phyloP scores from a whole-genome alignment of 2,329 filamentous ascomycete species.

The Penicillium sclerotigenum region DNA sequence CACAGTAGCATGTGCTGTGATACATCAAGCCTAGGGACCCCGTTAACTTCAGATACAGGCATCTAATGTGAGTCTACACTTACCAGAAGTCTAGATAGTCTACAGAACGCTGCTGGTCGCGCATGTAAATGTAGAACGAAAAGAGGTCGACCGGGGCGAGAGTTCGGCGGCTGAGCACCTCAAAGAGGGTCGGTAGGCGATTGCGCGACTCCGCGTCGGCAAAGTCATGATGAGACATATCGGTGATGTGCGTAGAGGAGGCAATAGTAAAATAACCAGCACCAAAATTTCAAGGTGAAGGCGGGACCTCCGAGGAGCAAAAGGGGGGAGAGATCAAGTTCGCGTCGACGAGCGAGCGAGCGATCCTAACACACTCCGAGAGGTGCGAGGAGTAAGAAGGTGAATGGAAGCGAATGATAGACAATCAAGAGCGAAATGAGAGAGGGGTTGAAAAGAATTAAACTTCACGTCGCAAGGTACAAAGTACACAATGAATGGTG shows the following conservation, averaged over 20 bases:
- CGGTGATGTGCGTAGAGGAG: slow-evolving; percentile 4
- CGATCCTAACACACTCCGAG: neutral
- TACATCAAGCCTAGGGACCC: slow-evolving; percentile 79
- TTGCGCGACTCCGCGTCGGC: slow-evolving; percentile 61
- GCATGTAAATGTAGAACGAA: slow-evolving; percentile 99
- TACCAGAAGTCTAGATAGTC: slow-evolving; percentile 99
- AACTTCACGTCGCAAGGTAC: slow-evolving; percentile 9
- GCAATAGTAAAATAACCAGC: slow-evolving; percentile 15
- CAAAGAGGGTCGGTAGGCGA: slow-evolving; percentile 88
- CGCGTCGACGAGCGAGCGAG: slow-evolving; percentile 4
- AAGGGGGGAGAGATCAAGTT: slow-evolving; percentile 19
- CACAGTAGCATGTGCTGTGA: slow-evolving; percentile 97
- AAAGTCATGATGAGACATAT: slow-evolving; percentile 31
- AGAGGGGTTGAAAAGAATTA: slow-evolving; percentile 10
- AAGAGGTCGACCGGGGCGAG: slow-evolving; percentile 93
- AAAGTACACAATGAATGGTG: slow-evolving; percentile 10
- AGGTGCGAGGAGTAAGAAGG: neutral
- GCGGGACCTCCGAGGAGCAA: slow-evolving; percentile 13
- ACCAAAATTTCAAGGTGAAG: slow-evolving; percentile 14
- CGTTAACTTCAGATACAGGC: neutral
- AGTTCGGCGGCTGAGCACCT: slow-evolving; percentile 92
- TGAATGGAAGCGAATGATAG: neutral
- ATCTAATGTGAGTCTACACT: slow-evolving; percentile 28
- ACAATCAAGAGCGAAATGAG: slow-evolving; percentile 5
- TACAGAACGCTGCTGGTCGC: slow-evolving; percentile 94